phyloP scores from a whole-genome alignment of 1,284 basidiomycete species.

The Laetiporus sulphureus region DNA sequence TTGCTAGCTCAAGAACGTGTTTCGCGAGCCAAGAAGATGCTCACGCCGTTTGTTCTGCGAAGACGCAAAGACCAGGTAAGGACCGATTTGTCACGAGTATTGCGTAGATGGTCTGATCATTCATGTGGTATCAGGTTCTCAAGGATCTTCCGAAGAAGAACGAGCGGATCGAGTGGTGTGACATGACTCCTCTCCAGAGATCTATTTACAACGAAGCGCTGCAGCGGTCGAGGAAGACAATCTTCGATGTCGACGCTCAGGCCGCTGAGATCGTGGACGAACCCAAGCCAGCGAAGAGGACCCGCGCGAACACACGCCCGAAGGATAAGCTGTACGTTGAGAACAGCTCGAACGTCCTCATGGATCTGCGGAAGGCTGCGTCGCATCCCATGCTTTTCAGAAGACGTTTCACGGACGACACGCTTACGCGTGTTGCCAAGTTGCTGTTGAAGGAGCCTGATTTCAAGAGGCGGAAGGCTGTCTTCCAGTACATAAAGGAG shows the following conservation, averaged over 20 bases:
- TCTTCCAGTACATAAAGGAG: slow-evolving; percentile 81
- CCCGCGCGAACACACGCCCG: slow-evolving; percentile 34
- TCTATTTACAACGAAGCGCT: slow-evolving; percentile 85
- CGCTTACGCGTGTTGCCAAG: slow-evolving; percentile 70
- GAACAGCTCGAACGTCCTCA: slow-evolving; percentile 85
- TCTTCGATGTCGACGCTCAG: slow-evolving; percentile 50
- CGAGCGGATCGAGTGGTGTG: slow-evolving; percentile 91
- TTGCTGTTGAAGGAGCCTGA: slow-evolving; percentile 88
- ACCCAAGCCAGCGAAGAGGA: slow-evolving; percentile 36
- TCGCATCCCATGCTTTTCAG: slow-evolving; percentile 96
- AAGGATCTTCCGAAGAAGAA: slow-evolving; percentile 90
- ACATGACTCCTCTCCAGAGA: slow-evolving; percentile 82
- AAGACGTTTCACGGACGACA: slow-evolving; percentile 74
- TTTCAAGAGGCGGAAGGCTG: slow-evolving; percentile 73
- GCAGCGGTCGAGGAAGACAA: slow-evolving; percentile 77
- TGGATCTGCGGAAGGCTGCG: slow-evolving; percentile 94
- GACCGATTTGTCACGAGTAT: too few relatives aligned
- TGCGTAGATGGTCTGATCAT: too few relatives aligned
- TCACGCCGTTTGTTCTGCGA: slow-evolving; percentile 96
- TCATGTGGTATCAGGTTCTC: slow-evolving; percentile 63
- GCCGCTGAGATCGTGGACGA: slow-evolving; percentile 31
- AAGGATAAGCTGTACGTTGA: slow-evolving; percentile 71
- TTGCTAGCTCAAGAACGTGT: slow-evolving; percentile 88
- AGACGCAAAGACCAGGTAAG: slow-evolving; percentile 86
- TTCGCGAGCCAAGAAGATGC: slow-evolving; percentile 95